Evolutionary conservation across 1,284 basidiomycete genomes (phyloP).

Genomic region (Cutaneotrichosporon cavernicola): DNA sequence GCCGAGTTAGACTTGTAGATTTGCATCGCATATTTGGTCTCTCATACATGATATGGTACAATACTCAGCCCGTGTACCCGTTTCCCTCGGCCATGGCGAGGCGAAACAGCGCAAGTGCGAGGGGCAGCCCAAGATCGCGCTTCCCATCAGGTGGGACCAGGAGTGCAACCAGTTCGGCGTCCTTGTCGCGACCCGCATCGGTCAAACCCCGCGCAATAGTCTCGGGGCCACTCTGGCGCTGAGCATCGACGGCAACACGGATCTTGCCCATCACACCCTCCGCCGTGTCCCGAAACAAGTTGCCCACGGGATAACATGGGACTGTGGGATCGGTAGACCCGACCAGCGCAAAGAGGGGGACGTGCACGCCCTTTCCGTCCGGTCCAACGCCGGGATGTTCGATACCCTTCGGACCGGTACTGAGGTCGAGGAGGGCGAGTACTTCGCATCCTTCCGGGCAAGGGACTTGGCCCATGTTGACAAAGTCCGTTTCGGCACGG

Average conservation of each 20-base stretch:
- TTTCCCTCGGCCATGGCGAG: slow-evolving; percentile 27
- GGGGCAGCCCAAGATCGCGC: slow-evolving; percentile 19
- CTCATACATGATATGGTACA: not conserved
- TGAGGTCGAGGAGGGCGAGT: slow-evolving; percentile 21
- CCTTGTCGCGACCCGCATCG: not conserved
- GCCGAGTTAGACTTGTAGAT: slow-evolving; percentile 3
- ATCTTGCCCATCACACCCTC: slow-evolving; percentile 10
- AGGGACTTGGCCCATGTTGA: slow-evolving; percentile 28
- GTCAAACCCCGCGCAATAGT: not conserved
- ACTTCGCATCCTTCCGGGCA: slow-evolving; percentile 12
- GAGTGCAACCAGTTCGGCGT: slow-evolving; percentile 20
- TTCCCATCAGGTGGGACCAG: slow-evolving; percentile 17
- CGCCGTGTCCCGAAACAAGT: slow-evolving; percentile 16
- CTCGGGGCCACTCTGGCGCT: not conserved
- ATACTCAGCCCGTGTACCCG: slow-evolving; percentile 14
- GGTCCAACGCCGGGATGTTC: slow-evolving; percentile 15
- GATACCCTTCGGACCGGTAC: slow-evolving; percentile 1
- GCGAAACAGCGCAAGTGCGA: slow-evolving; percentile 20
- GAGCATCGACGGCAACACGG: slow-evolving; percentile 16
- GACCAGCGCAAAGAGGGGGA: slow-evolving; percentile 20
- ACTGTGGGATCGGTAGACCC: slow-evolving; percentile 19
- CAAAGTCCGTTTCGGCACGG: slow-evolving; percentile 20
- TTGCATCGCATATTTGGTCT: not conserved
- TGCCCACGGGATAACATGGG: slow-evolving; percentile 23
- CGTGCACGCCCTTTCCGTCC: slow-evolving; percentile 20